These are phyloP conservation scores for Raddia distichophylla DNA, from an alignment of 176 grass and related monocot genomes.

Conservation along the genomic window DNA sequence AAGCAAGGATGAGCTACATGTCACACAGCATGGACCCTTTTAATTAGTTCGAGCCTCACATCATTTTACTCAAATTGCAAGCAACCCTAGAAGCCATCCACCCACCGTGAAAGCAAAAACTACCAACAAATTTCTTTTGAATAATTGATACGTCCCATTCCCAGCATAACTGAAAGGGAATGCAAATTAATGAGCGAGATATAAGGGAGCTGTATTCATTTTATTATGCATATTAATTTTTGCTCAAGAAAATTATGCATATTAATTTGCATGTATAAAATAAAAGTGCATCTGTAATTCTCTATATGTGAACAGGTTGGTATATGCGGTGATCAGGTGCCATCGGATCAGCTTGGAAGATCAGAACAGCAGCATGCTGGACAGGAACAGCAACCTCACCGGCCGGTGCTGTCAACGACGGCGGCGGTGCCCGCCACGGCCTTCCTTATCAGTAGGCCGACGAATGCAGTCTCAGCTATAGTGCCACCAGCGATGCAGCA, in stretches of 20 bases:
- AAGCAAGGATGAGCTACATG: conserved; percentile 62
- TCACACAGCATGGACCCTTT: conserved; percentile 55
- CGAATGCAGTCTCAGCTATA: conserved; percentile 65
- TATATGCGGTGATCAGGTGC: conserved; percentile 71
- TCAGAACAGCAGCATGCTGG: conserved; percentile 49
- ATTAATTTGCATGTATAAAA: background rate
- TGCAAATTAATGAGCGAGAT: background rate
- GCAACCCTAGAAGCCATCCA: conserved; percentile 67
- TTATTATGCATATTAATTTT: background rate
- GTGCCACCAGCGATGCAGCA: conserved; percentile 66
- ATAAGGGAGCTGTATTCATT: background rate
- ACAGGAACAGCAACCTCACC: conserved; percentile 51
- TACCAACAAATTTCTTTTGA: conserved; percentile 41
- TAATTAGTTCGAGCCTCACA: conserved; percentile 81
- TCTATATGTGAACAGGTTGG: conserved; percentile 47
- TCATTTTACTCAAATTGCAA: conserved; percentile 82
- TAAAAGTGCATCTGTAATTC: background rate
- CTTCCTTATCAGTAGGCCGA: conserved; percentile 67
- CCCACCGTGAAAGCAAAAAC: conserved; percentile 74
- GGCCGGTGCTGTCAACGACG: conserved; percentile 42
- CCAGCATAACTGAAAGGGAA: conserved; percentile 23
- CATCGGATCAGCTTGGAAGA: conserved; percentile 58
- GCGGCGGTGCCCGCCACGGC: conserved; percentile 42
- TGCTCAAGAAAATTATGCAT: too few relatives aligned
- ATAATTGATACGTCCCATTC: conserved; percentile 40